phyloP scores from a whole-genome alignment of 2,329 filamentous ascomycete species.

The Penicillium nordicum region DNA sequence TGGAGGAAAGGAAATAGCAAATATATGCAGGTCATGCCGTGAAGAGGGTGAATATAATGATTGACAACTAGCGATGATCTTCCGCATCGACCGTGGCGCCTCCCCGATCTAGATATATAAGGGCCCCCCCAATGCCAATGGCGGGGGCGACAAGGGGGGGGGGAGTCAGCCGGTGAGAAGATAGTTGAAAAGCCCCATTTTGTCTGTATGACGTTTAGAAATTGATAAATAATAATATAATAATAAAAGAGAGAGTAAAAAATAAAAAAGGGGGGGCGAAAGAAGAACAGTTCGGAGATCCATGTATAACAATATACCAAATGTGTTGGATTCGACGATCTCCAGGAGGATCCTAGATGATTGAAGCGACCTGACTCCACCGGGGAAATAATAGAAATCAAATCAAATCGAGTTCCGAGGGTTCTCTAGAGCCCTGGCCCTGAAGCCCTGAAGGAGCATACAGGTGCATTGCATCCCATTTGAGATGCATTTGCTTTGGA shows the following conservation, averaged over 20 bases:
- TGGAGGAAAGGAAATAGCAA: slow-evolving; percentile 8
- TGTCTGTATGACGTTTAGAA: slow-evolving; percentile 8
- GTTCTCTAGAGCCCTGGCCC: not conserved
- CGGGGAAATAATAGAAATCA: not conserved
- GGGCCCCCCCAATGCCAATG: slow-evolving; percentile 23
- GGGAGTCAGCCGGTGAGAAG: slow-evolving; percentile 8
- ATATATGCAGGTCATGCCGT: slow-evolving; percentile 14
- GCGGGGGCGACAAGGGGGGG: slow-evolving; percentile 6
- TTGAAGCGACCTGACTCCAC: slow-evolving; percentile 15
- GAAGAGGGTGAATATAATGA: slow-evolving; percentile 9
- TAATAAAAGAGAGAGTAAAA: not conserved
- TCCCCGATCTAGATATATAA: slow-evolving; percentile 14
- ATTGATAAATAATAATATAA: not conserved
- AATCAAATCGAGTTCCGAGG: not conserved
- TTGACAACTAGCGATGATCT: slow-evolving; percentile 27
- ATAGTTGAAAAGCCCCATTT: slow-evolving; percentile 1
- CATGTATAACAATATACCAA: slow-evolving; percentile 2
- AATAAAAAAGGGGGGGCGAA: not conserved
- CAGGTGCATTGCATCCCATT: slow-evolving; percentile 9
- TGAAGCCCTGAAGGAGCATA: slow-evolving; percentile 1
- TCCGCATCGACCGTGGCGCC: slow-evolving; percentile 11
- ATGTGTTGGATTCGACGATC: slow-evolving; percentile 12
- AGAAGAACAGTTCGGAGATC: slow-evolving; percentile 13
- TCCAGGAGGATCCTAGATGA: slow-evolving; percentile 12
- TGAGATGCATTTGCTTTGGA: slow-evolving; percentile 7